A percentile compares a stretch with the other conserved stretches of the same genome.
Conservation (phyloP, 805 yeast genomes). For the Lipomyces chichibuensis region DNA sequence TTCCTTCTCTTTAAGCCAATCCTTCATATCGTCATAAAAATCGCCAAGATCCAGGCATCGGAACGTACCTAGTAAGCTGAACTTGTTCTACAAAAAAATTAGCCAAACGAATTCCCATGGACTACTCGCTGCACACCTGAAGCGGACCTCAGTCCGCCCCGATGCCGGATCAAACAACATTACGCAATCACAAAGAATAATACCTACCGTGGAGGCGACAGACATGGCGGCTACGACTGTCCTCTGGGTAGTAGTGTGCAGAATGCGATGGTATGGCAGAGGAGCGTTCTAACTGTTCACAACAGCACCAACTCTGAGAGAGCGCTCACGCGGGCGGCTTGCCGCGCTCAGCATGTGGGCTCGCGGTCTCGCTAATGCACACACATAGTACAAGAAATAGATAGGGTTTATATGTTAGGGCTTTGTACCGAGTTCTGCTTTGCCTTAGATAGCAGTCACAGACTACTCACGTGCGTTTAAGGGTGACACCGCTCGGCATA, state of each 20-base stretch:
- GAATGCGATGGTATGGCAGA: background rate
- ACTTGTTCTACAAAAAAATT: conserved; percentile 25
- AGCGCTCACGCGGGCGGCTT: background rate
- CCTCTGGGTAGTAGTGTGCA: background rate
- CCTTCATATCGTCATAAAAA: background rate
- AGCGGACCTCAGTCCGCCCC: background rate
- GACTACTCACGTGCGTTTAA: no score
- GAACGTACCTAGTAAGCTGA: conserved; percentile 30
- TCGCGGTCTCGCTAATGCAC: no score
- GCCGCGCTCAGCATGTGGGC: background rate
- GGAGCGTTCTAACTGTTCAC: background rate
- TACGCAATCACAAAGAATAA: background rate
- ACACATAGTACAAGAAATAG: no score
- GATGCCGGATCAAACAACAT: background rate
- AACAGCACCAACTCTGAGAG: background rate
- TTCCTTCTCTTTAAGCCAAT: background rate
- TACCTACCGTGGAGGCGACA: conserved; percentile 27
- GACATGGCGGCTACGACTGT: conserved; percentile 23
- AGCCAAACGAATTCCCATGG: background rate
- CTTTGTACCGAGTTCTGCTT: no score
- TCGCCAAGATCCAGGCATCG: background rate
- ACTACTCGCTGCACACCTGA: background rate
- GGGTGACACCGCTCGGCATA: no score
- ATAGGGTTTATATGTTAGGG: no score
- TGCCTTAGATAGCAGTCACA: no score